Conservation (phyloP, 2,329 filamentous ascomycete genomes). For the Cladosporium sp. region DNA sequence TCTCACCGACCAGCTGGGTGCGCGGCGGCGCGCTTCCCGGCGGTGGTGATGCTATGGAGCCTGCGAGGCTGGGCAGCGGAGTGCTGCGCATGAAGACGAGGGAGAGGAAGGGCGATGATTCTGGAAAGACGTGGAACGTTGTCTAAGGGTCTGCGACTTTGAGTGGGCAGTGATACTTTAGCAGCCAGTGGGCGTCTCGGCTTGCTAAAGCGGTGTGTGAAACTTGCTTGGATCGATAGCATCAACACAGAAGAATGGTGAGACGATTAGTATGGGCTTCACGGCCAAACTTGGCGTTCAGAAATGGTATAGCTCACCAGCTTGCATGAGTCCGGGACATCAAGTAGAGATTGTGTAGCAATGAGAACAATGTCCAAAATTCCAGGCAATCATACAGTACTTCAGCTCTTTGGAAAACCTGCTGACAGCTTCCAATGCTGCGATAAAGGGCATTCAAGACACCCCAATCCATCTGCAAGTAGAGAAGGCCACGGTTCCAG, state of each 20-base stretch:
- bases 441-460: no score
- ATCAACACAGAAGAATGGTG: neutral
- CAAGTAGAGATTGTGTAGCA: neutral
- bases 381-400: no score
- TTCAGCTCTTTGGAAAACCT: no score
- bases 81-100: constrained; percentile 35
- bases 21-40: constrained; percentile 20
- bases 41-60: neutral
- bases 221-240: neutral
- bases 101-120: constrained; percentile 32
- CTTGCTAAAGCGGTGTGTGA: no score
- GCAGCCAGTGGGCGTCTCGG: no score
- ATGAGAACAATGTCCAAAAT: no score
- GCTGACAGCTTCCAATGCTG: no score
- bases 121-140: constrained; percentile 31
- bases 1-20: constrained; percentile 35
- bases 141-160: neutral
- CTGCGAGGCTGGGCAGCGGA: constrained; percentile 28
- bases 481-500: no score
- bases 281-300: neutral
- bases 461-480: no score
- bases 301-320: neutral
- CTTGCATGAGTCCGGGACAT: neutral
- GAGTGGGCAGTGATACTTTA: no score
- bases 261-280: neutral